These are phyloP conservation scores for Phytophthora chlamydospora DNA, from an alignment of 352 stramenopile genomes.

Conservation along the genomic window DNA sequence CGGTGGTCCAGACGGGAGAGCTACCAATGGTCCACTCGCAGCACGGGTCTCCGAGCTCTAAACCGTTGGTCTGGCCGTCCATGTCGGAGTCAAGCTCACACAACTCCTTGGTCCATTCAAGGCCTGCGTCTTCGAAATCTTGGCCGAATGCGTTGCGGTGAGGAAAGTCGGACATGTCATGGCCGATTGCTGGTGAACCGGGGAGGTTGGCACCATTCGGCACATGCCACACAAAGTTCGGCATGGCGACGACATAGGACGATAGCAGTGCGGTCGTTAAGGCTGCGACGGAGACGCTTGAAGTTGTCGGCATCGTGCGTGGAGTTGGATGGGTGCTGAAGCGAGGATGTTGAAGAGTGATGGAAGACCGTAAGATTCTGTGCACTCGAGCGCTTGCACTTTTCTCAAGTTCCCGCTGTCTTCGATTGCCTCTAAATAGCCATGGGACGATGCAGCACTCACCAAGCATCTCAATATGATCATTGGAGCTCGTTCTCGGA, in stretches of 20 bases:
- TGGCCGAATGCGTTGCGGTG: conserved; percentile 38
- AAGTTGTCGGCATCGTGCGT: neutral
- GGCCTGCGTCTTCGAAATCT: conserved; percentile 33
- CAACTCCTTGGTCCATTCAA: conserved; percentile 37
- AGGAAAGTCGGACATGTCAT: conserved; percentile 14
- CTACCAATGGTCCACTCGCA: conserved; percentile 49
- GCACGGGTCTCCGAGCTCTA: conserved; percentile 78
- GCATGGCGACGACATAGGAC: neutral
- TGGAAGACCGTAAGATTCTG: too few species aligned
- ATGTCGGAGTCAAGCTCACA: conserved; percentile 66
- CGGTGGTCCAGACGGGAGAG: conserved; percentile 14
- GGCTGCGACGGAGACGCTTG: neutral
- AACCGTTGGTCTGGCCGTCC: conserved; percentile 76
- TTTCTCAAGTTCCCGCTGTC: too few species aligned
- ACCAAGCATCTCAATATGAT: too few species aligned
- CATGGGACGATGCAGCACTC: too few species aligned
- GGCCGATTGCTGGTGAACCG: conserved; percentile 19
- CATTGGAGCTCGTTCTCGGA: too few species aligned
- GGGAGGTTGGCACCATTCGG: conserved; percentile 26
- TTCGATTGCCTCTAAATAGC: too few species aligned
- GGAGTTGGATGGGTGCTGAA: neutral
- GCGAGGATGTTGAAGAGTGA: neutral
- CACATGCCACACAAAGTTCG: conserved; percentile 12
- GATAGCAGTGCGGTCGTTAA: neutral
- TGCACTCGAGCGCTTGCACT: too few species aligned